These are phyloP conservation scores for Pseudocohnilembus persalinus DNA, from an alignment of 169 alveolate genomes.

Conservation along the genomic window DNA sequence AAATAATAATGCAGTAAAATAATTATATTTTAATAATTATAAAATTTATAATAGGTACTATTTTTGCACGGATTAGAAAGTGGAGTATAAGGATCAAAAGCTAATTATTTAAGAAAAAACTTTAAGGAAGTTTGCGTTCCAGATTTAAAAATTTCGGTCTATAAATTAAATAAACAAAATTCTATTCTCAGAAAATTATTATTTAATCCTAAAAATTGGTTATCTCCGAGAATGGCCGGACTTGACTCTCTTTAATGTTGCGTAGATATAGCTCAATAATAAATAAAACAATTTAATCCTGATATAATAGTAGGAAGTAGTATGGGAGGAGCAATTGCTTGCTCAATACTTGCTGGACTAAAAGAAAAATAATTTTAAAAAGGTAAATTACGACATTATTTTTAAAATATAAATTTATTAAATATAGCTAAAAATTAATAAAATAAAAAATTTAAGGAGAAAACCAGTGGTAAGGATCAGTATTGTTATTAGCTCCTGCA, in stretches of 20 bases:
- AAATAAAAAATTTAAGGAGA: background rate
- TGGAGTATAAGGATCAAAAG: slow-evolving; percentile 10
- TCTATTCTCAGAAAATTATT: background rate
- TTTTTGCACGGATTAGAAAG: slow-evolving; percentile 16
- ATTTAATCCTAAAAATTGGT: slow-evolving; percentile 15
- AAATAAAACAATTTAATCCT: slow-evolving; percentile 9
- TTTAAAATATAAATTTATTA: no score
- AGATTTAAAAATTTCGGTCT: slow-evolving; percentile 5
- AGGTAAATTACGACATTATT: no score
- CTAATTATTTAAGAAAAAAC: background rate
- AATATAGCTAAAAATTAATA: no score
- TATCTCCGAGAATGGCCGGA: background rate
- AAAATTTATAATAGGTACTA: background rate
- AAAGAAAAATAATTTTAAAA: no score
- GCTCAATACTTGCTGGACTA: slow-evolving; percentile 1
- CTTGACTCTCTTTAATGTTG: slow-evolving; percentile 9
- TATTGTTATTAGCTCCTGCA: slow-evolving; percentile 5
- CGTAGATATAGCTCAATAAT: background rate
- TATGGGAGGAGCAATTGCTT: slow-evolving; percentile 24
- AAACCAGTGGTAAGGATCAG: slow-evolving; percentile 16
- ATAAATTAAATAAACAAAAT: slow-evolving; percentile 13
- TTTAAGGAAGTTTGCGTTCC: background rate
- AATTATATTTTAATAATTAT: no score
- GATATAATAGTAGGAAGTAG: slow-evolving; percentile 21
- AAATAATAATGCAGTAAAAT: no score